phyloP scores from a whole-genome alignment of 345 rosid species.

The Raphanus sativus region DNA sequence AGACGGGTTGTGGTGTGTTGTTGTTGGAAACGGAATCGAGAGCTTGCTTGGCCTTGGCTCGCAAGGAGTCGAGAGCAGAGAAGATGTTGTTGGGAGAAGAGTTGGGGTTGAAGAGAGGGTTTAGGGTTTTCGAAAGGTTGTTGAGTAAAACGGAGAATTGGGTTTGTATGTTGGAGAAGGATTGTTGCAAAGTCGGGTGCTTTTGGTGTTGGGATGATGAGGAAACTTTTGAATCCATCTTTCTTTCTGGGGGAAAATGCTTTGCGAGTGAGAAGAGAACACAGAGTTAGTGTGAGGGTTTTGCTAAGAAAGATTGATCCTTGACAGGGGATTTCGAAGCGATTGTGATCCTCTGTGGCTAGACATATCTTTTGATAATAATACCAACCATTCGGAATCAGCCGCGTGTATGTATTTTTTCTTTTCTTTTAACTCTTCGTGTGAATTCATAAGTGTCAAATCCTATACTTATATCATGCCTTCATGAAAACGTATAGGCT shows the following conservation, averaged over 20 bases:
- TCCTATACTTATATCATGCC: too few relatives aligned
- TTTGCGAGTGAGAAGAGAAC: not conserved
- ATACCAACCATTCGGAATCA: not conserved
- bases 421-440: too few relatives aligned
- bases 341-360: not conserved
- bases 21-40: slow-evolving; percentile 29
- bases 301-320: too few relatives aligned
- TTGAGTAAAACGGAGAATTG: slow-evolving; percentile 56
- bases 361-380: not conserved
- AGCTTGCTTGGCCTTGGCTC: slow-evolving; percentile 36
- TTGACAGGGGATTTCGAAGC: not conserved
- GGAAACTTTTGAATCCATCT: slow-evolving; percentile 43
- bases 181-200: slow-evolving; percentile 45
- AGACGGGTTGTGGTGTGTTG: slow-evolving; percentile 37
- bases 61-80: slow-evolving; percentile 44
- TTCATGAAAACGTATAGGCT: too few relatives aligned
- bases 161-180: slow-evolving; percentile 44
- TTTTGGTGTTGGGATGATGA: slow-evolving; percentile 38
- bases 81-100: slow-evolving; percentile 37
- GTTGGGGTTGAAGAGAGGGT: slow-evolving; percentile 39
- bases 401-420: not conserved
- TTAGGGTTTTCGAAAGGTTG: slow-evolving; percentile 37
- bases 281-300: not conserved
- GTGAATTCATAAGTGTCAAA: too few relatives aligned
- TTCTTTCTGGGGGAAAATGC: slow-evolving; percentile 40